Percentiles rank a stretch among this genome's conserved stretches.
Conservation (phyloP, 2,329 filamentous ascomycete genomes). For the Penicillium sp. region DNA sequence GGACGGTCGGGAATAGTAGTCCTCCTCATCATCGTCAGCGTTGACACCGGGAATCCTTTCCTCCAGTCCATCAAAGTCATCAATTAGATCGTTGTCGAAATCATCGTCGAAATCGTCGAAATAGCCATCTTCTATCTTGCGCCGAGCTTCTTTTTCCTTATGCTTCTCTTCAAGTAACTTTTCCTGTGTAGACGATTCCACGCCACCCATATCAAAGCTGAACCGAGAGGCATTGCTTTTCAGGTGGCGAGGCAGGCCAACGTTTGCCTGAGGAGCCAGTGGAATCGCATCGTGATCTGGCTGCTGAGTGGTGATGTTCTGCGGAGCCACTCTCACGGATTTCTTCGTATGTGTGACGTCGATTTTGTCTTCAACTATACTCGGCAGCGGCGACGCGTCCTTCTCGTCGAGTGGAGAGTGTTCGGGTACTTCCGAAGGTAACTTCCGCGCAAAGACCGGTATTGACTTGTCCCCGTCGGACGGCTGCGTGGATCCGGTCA, state of each 20-base stretch:
- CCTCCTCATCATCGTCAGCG: conserved; percentile 40
- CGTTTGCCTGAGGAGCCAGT: conserved; percentile 23
- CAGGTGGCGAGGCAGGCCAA: conserved; percentile 42
- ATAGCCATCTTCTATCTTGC: conserved; percentile 28
- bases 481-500: conserved; percentile 25
- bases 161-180: conserved; percentile 59
- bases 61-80: conserved; percentile 41
- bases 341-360: no score
- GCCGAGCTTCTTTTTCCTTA: conserved; percentile 47
- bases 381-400: conserved; percentile 5
- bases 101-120: conserved; percentile 41
- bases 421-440: conserved; percentile 34
- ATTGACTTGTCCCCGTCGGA: conserved; percentile 28
- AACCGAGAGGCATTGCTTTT: conserved; percentile 58
- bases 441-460: conserved; percentile 41
- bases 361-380: conserved; percentile 3
- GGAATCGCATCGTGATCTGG: conserved; percentile 29
- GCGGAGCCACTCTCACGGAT: no score
- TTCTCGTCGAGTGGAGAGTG: conserved; percentile 10
- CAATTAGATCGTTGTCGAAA: conserved; percentile 40
- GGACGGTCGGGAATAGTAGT: conserved; percentile 25
- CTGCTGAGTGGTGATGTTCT: conserved; percentile 4
- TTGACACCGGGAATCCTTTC: conserved; percentile 46
- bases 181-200: conserved; percentile 55
- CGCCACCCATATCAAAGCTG: conserved; percentile 57